Evolutionary conservation across 1,284 basidiomycete species (phyloP), one percentile per base, ranked within the genome.

Genomic region (Phellopilus nigrolimitatus): DNA sequence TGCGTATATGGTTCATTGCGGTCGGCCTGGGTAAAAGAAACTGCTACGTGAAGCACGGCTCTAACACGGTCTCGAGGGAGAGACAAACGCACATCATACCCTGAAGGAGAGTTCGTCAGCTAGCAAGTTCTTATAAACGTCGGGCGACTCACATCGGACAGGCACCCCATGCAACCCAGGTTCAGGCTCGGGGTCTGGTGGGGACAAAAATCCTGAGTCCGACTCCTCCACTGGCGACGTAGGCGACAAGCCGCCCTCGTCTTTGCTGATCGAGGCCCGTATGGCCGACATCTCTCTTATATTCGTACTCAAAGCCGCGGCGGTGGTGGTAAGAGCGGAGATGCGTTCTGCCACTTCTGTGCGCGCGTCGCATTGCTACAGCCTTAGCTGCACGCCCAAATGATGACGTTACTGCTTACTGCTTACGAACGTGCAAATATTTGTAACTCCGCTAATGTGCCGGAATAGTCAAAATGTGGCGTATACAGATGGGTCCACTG

Each of bases 1-100:
- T 79, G 76, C 17, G 88, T 90, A 62, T 91, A 91, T 8, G 88
- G 61, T 64, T 91, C 88, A 43, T 82, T 83, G 58, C 86, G 80
- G 67, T 91, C 79, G 54, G 88, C 88, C 87, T 90, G 46, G 59
- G 27, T 45, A 51, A 49, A 30, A 43, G 27, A 33, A 17, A n/a
- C n/a, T n/a, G 47, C 7, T 28, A 37, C 7, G 36, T 15, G 7
- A 19, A 21, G 9, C 10, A 43, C 7, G 10, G 31, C 15, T 19
- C 4, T 38, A 41, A 38, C 31, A 17, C 49, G 57, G 27, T 58
- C 41, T 57, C 49, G 46, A 46, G 43, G 55, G 41, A 53, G 50
- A 37, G 33, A 22, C 46, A 12, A n/a, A 71, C 76, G 57, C 61
- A 76, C 74, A 64, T 76, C 76, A 61, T 74, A 76, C 74, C 74